Evolutionary conservation across 2,329 filamentous ascomycete species (phyloP), one percentile per base, ranked within the genome.

Genomic region (Ceratocystis papillata): DNA sequence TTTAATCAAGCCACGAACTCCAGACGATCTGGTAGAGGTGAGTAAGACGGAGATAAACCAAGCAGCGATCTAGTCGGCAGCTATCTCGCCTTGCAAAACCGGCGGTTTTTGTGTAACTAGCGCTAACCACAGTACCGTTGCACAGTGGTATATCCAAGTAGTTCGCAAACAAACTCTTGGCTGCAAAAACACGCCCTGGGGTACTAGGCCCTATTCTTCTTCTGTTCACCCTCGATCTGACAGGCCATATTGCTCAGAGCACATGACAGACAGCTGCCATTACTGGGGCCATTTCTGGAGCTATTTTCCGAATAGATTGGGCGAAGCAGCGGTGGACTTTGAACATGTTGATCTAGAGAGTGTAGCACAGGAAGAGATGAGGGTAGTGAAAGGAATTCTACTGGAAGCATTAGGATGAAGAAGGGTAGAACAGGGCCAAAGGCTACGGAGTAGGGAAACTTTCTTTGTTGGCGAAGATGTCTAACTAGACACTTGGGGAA

Each of bases 11-110:
- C 76, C 77, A 0, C 76, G 75, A 41, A 71, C 76, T 45, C 78
- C 80, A 0, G 70, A 76, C 15, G 84, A 86, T 70, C 72, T 86
- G 2, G 72, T 85, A 25, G 79, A 85, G 74, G 83, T 83, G 76
- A 72, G 78, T 74, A 22, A 4, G 44, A 53, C n/a, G 48, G 48
- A 8, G 48, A 25, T 22, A 48, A 48, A 3, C 2, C n/a, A 10
- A 22, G 46, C 46, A 10, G 46, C 12, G 37, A 15, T 41, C 37
- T 41, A 41, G 12, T 15, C 37, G 4, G 37, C 37, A n/a, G 46
- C 46, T 48, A 48, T 22, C 17, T 48, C 46, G 46, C 46, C 37
- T 48, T 55, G 5, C 10, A 10, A 55, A 55, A 25, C 20, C 15
- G n/a, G 1, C 17, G 5, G 17, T 17, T 1, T n/a, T 22, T n/a